phyloP scores from a whole-genome alignment of 345 rosid genomes.

The Dimocarpus longan region DNA sequence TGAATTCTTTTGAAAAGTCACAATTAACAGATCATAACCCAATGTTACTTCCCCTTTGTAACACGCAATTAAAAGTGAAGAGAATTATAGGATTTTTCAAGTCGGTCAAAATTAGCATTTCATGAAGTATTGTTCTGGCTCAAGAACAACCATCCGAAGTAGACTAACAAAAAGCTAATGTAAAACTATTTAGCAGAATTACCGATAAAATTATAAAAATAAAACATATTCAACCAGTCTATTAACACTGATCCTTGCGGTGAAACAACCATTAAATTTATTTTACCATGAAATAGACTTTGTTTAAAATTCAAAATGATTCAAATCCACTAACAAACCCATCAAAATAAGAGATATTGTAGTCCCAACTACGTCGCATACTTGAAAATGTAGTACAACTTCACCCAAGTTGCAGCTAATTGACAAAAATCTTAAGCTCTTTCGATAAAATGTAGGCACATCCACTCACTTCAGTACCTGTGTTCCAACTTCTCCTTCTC shows the following conservation, averaged over 20 bases:
- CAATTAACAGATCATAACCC: no score
- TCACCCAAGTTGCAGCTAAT: conserved; percentile 2
- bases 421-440: neutral
- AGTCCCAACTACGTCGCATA: neutral
- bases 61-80: no score
- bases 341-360: neutral
- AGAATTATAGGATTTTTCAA: no score
- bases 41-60: neutral
- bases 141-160: no score
- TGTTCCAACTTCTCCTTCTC: conserved; percentile 65
- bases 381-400: neutral
- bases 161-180: no score
- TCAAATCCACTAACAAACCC: conserved; percentile 3
- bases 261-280: conserved; percentile 7
- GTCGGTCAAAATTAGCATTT: no score
- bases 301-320: neutral
- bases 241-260: no score
- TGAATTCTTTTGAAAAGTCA: no score
- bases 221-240: no score
- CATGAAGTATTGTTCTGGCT: no score
- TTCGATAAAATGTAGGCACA: neutral
- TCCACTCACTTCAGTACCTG: conserved; percentile 41
- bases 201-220: no score
- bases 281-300: neutral
- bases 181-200: no score